phyloP scores from a whole-genome alignment of 768 basidiomycete species.

The Auricularia sp. region DNA sequence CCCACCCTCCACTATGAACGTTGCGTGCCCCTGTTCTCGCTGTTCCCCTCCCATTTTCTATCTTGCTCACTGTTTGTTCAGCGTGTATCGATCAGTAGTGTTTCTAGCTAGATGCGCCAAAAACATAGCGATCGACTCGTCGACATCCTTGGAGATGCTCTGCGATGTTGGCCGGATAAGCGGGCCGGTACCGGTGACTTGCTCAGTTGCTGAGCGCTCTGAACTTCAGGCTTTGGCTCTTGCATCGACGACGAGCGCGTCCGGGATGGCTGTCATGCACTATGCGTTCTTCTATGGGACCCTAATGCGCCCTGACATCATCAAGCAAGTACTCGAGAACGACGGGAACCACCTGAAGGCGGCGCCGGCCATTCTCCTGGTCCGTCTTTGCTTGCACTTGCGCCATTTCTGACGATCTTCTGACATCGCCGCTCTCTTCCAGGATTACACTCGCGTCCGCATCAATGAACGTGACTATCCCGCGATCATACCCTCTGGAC shows the following conservation, averaged over 20 bases:
- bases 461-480: conserved; percentile 25
- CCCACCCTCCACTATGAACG: not conserved
- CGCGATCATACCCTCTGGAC: conserved; percentile 20
- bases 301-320: conserved; percentile 26
- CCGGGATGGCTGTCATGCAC: not conserved
- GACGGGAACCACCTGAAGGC: conserved; percentile 19
- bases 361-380: conserved; percentile 24
- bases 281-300: conserved; percentile 32
- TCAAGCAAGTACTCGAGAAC: conserved; percentile 26
- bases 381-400: not conserved
- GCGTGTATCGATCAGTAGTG: conserved; percentile 1
- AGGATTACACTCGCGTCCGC: conserved; percentile 12
- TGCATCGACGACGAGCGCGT: not conserved
- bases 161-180: too few relatives aligned
- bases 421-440: not conserved
- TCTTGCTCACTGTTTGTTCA: not conserved
- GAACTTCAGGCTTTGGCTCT: too few relatives aligned
- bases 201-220: too few relatives aligned
- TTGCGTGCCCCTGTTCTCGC: not conserved
- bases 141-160: not conserved
- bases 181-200: too few relatives aligned
- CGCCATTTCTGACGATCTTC: not conserved
- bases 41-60: not conserved
- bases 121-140: not conserved
- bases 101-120: not conserved